Evolutionary conservation across 2,329 filamentous ascomycete species (phyloP), one percentile per base, ranked within the genome.

Genomic region (Botrytis byssoidea): DNA sequence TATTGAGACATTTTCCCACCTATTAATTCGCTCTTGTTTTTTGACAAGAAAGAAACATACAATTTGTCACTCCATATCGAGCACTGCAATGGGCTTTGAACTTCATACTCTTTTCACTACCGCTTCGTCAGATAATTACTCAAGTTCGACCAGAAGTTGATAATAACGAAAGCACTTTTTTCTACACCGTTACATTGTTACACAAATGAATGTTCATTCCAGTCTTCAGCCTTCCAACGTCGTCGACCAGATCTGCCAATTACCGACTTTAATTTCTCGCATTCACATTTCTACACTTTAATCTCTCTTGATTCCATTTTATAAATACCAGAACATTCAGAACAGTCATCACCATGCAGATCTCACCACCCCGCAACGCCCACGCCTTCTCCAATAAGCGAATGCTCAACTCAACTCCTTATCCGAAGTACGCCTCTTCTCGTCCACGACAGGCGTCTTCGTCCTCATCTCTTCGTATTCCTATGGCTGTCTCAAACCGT

Each of bases 301-400:
- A 55, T 40, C 20, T 35, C 10, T 59, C 8, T 16, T 32, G 37
- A 4, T 51, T 42, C 29, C 18, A 42, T 40, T 51, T 48, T 48
- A 48, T 44, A 60, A 42, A 29, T 69, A 57, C 20, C 55, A 35
- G 9, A 71, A 32, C 46, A 29, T 51, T 65, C 59, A 64, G 63
- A 35, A 46, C 40, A 40, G 35, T 40, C 46, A 64, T 68, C 71
- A 61, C 46, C 64, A 73, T 73, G 71, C 71, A 73, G 55, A 73
- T 73, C 40, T 69, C 71, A 59, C 71, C 71, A 69, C 71, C 71
- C 64, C 71, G 71, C 64, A 73, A 73, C 55, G 64, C 64, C 32
- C 64, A 67, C 64, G 63, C 59, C 22, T 69, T 69, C 48, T 48
- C 64, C 64, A 67, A 69, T 73, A 73, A 73, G 71, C 71, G 71